phyloP scores from a whole-genome alignment of 1,284 basidiomycete genomes.

The Cutaneotrichosporon sp. region DNA sequence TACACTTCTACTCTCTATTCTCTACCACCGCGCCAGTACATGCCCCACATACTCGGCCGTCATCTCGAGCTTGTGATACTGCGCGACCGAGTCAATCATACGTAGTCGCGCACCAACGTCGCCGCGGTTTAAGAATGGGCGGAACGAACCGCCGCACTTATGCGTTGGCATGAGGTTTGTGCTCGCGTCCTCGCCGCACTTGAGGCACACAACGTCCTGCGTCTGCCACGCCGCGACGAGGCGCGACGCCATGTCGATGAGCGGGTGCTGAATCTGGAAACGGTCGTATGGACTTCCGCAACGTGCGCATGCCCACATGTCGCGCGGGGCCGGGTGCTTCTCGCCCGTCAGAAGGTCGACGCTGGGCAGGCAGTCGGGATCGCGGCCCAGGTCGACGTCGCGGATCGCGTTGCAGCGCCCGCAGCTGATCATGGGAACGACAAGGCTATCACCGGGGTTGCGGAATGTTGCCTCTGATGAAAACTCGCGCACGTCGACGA shows the following conservation, averaged over 20 bases:
- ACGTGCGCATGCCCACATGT: constrained; percentile 54
- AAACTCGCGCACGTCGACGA: constrained; percentile 86
- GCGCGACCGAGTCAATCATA: constrained; percentile 65
- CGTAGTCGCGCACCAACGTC: constrained; percentile 69
- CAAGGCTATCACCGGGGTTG: constrained; percentile 90
- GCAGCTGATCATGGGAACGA: constrained; percentile 84
- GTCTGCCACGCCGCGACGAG: constrained; percentile 76
- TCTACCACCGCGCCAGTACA: constrained; percentile 43
- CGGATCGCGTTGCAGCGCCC: constrained; percentile 82
- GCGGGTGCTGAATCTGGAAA: constrained; percentile 75
- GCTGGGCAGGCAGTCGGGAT: constrained; percentile 72
- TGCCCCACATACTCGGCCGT: constrained; percentile 46
- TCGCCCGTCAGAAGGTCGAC: constrained; percentile 42
- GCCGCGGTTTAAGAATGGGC: constrained; percentile 66
- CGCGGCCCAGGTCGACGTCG: constrained; percentile 94
- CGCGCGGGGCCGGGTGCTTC: constrained; percentile 49
- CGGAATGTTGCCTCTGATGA: constrained; percentile 76
- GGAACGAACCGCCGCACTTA: constrained; percentile 80
- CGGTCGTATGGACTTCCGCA: constrained; percentile 90
- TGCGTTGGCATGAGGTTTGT: constrained; percentile 85
- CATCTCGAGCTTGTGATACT: constrained; percentile 50
- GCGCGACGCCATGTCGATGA: constrained; percentile 73
- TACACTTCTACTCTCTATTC: constrained; percentile 5
- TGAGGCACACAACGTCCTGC: constrained; percentile 77
- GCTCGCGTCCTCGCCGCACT: constrained; percentile 83